Evolutionary conservation across 2,329 filamentous ascomycete species (phyloP), one percentile per base, ranked within the genome.

Genomic region (Scopulariopsis brevicaulis): DNA sequence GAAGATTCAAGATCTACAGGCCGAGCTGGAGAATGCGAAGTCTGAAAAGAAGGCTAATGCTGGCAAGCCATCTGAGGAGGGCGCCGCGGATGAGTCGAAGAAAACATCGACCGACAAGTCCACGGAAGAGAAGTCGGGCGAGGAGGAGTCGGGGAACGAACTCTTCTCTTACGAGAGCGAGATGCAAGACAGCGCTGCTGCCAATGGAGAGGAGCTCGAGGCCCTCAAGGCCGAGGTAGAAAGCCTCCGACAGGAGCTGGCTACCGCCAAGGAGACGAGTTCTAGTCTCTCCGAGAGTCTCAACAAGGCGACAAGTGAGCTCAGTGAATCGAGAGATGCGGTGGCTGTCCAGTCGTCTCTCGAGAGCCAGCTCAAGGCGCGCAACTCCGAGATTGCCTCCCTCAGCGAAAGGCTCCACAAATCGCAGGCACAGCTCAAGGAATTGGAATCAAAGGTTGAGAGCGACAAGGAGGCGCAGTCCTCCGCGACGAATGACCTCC

Each of bases 151-250:
- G 20, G 43, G 28, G 22, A 57, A 51, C 37, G 89, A 96, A 54
- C 87, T 96, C 71, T 96, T 96, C 72, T 96, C 91, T 0, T 95
- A 91, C 64, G 92, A 97, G 59, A 86, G 87, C 55, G 93, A 97
- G 71, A 78, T 95, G 15, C 88, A 89, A 1, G 87, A 94, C 63
- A 70, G 94, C 3, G 78, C 84, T 56, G 20, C 46, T 37, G 80
- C 85, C 59, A 89, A 87, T 65, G 76, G 85, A 12, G 80, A 82
- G 50, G 85, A 93, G 69, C 83, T 94, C 43, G 80, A 84, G 56
- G 80, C 78, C 53, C 80, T 97, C 15, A 85, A 86, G 63, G 71
- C 76, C 3, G 84, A 94, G 64, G 82, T 95, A 32, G 77, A 81
- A 22, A 77, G 74, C 1, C 74, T 96, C 24, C 85, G 86, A 69